phyloP scores from a whole-genome alignment of 2,329 filamentous ascomycete species.

The Cryphonectria parasitica region DNA sequence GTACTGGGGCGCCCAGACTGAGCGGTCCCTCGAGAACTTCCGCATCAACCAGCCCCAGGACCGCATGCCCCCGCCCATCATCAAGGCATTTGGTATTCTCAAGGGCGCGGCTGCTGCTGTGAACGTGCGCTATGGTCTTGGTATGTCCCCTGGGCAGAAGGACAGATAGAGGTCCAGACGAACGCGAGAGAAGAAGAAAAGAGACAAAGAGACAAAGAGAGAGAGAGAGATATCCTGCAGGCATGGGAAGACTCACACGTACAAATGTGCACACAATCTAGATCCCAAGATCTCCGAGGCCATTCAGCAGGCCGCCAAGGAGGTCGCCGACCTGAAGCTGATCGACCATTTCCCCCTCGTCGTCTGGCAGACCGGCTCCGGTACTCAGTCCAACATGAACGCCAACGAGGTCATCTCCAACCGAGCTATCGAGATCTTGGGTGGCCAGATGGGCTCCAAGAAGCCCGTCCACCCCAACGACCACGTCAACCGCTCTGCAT shows the following conservation, averaged over 20 bases:
- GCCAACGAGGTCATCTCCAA: slow-evolving; percentile 99
- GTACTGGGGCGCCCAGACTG: slow-evolving; percentile 98
- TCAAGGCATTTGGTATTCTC: slow-evolving; percentile 93
- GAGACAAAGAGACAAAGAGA: no score
- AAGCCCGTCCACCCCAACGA: slow-evolving; percentile 99
- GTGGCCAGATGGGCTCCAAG: slow-evolving; percentile 92
- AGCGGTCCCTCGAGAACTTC: slow-evolving; percentile 96
- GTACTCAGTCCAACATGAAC: slow-evolving; percentile 99
- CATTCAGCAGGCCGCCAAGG: slow-evolving; percentile 90
- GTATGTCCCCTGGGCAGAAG: slow-evolving; percentile 47
- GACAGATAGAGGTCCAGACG: background rate
- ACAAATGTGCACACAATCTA: slow-evolving; percentile 40
- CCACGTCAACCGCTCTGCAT: slow-evolving; percentile 99
- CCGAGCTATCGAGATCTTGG: slow-evolving; percentile 96
- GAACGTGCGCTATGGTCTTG: slow-evolving; percentile 93
- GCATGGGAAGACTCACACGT: slow-evolving; percentile 4
- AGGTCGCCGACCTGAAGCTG: slow-evolving; percentile 92
- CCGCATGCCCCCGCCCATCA: slow-evolving; percentile 91
- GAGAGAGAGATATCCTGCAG: background rate
- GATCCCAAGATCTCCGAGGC: slow-evolving; percentile 89
- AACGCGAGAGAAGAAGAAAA: background rate
- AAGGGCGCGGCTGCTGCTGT: slow-evolving; percentile 96
- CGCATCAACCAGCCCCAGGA: slow-evolving; percentile 99
- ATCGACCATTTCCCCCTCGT: slow-evolving; percentile 97
- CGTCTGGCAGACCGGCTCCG: slow-evolving; percentile 98